These are phyloP conservation scores for Cytospora leucostoma DNA, from an alignment of 2,329 filamentous ascomycete genomes.

Conservation along the genomic window DNA sequence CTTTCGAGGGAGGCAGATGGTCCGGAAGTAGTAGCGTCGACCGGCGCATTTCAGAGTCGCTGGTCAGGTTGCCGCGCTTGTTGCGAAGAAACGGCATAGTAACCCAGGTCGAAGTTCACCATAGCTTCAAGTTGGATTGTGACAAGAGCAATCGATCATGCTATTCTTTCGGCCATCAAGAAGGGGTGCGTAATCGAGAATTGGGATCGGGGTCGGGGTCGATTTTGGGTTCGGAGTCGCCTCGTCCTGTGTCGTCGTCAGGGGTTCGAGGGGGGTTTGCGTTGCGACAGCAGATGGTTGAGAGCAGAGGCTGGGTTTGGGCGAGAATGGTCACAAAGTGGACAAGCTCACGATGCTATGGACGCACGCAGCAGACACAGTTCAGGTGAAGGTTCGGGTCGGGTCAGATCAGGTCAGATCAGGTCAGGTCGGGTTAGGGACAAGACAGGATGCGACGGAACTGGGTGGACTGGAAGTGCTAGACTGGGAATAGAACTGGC, in stretches of 20 bases:
- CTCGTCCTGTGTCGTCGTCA: background rate
- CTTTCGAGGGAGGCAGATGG: constrained; percentile 31
- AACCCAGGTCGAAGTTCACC: constrained; percentile 29
- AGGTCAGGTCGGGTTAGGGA: background rate
- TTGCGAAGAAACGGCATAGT: constrained; percentile 61
- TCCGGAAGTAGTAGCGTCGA: constrained; percentile 46
- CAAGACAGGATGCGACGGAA: background rate
- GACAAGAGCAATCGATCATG: constrained; percentile 19
- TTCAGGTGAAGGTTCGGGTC: too few species aligned
- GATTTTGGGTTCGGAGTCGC: constrained; percentile 1
- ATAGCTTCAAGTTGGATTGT: constrained; percentile 21
- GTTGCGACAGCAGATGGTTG: background rate
- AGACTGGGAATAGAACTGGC: constrained; percentile 1
- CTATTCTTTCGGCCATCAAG: constrained; percentile 24
- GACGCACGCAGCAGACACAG: background rate
- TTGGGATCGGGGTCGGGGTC: constrained; percentile 11
- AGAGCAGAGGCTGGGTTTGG: background rate
- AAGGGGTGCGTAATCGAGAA: background rate
- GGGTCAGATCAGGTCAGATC: background rate
- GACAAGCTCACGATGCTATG: background rate
- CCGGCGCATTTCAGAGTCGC: constrained; percentile 60
- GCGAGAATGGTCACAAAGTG: background rate
- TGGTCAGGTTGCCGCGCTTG: constrained; percentile 60
- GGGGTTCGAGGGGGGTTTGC: background rate
- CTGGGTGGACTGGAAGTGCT: background rate